Base-by-base conservation (phyloP, 306 rosid genomes). In the Gillenia trifoliata region DNA sequence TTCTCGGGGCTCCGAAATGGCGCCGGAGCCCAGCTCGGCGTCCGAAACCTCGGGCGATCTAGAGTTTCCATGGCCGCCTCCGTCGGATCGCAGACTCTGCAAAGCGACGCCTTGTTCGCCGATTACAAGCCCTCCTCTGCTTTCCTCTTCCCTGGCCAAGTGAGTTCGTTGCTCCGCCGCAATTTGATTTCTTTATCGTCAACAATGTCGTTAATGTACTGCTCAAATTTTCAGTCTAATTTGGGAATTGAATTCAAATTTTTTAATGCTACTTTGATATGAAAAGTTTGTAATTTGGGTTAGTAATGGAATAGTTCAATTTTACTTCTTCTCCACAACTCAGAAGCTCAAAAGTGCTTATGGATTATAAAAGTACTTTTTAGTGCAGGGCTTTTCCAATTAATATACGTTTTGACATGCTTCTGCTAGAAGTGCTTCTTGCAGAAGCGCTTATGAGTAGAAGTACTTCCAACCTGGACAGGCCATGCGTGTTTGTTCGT, bases 71-170 rank as follows among this genome's bases (percentile, higher is more conserved):
- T 87, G 87, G 85, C 81, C 83, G 81, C 79, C 54, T 86, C 99
- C 19, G 77, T 85, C 28, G 91, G 94, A 86, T 91, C 96, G 57
- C 91, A 86, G 78, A 4, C 88, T 10, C 55, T 85, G 26, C 75
- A 83, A 1, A 76, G 66, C 40, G 90, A 92, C 36, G 76, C 85
- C 54, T 80, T 86, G 73, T 87, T 95, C 81, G 73, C 85, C 20
- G 98, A 92, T 79, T 95, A 87, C 81, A 90, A 81, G 72, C 88
- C 94, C 78, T 81, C 77, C 82, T 81, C 30, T 50, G 93, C 98
- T 11, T 95, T 95, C 78, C 86, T 95, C 72, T 95, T 95, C 82
- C 99, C 99, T 33, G 98, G 99, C 9, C 99, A 92, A 90, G 99
- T 92, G 45, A 23, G 52, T 77, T 72, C 22, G 10, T 20, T 23